phyloP scores from a whole-genome alignment of 768 basidiomycete species.

The Lactifluus rugatus region DNA sequence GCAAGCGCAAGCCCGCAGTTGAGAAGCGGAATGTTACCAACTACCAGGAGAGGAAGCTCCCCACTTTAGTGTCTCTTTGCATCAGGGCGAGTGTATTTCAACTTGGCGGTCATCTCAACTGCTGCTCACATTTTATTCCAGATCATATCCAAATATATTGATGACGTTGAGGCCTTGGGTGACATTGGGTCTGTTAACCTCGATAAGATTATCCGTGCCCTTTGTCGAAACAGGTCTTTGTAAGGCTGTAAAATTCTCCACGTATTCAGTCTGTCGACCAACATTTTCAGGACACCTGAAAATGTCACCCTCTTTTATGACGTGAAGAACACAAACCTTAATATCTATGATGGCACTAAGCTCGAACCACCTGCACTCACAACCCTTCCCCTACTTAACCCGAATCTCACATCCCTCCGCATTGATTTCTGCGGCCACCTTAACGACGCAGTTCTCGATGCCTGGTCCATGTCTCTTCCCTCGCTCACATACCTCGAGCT shows the following conservation, averaged over 20 bases:
- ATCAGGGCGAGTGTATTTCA: conserved; percentile 47
- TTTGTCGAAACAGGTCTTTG: conserved; percentile 76
- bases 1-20: conserved; percentile 50
- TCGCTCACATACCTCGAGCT: conserved; percentile 66
- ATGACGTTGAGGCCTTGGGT: conserved; percentile 82
- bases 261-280: neutral
- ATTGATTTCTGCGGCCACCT: conserved; percentile 85
- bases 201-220: conserved; percentile 72
- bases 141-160: conserved; percentile 78
- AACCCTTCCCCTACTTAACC: conserved; percentile 72
- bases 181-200: conserved; percentile 80
- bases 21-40: conserved; percentile 61
- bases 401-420: conserved; percentile 66
- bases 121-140: conserved; percentile 25
- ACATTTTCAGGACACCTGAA: conserved; percentile 49
- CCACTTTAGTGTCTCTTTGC: conserved; percentile 67
- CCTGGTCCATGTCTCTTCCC: conserved; percentile 56
- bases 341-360: conserved; percentile 81
- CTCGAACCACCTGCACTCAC: conserved; percentile 57
- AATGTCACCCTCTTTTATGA: conserved; percentile 84
- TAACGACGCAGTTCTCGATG: conserved; percentile 45
- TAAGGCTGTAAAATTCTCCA: conserved; percentile 30
- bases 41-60: conserved; percentile 62
- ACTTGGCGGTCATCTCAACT: neutral
- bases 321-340: conserved; percentile 51